Conservation (phyloP, 2,329 filamentous ascomycete genomes). For the Fusarium musae region DNA sequence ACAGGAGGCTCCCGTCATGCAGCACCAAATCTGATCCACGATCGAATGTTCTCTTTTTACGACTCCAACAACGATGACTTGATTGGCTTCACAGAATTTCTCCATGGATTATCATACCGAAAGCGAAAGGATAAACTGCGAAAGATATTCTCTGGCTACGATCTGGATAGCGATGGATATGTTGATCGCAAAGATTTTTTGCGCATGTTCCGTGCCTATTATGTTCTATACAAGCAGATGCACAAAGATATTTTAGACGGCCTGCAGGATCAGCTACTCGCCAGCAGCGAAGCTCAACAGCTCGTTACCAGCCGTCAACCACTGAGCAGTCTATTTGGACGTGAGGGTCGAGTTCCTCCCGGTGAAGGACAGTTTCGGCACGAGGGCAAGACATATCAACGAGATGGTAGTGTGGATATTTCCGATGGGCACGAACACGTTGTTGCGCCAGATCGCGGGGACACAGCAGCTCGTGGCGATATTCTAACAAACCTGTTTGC, state of each 20-base stretch:
- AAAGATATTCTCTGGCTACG: conserved; percentile 88
- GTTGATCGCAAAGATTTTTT: conserved; percentile 89
- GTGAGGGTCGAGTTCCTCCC: conserved; percentile 74
- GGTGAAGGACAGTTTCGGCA: conserved; percentile 67
- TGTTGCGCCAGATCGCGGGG: conserved; percentile 68
- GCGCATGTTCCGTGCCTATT: conserved; percentile 92
- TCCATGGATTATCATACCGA: conserved; percentile 80
- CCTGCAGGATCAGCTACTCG: conserved; percentile 80
- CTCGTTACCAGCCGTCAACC: conserved; percentile 80
- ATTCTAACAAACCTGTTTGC: conserved; percentile 67
- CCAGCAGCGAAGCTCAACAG: conserved; percentile 79
- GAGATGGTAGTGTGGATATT: conserved; percentile 73
- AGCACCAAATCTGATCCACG: conserved; percentile 89
- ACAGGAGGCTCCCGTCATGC: conserved; percentile 82
- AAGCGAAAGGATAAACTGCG: conserved; percentile 75
- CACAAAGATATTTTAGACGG: conserved; percentile 84
- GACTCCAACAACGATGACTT: conserved; percentile 89
- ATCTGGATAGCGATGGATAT: conserved; percentile 88
- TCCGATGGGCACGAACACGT: conserved; percentile 66
- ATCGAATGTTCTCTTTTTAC: conserved; percentile 97
- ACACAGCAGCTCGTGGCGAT: conserved; percentile 69
- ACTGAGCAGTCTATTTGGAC: conserved; percentile 78
- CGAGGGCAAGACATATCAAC: conserved; percentile 73
- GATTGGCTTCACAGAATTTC: conserved; percentile 92
- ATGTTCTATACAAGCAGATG: conserved; percentile 88